phyloP scores from a whole-genome alignment of 1,284 basidiomycete species.

The Trametes versicolor region DNA sequence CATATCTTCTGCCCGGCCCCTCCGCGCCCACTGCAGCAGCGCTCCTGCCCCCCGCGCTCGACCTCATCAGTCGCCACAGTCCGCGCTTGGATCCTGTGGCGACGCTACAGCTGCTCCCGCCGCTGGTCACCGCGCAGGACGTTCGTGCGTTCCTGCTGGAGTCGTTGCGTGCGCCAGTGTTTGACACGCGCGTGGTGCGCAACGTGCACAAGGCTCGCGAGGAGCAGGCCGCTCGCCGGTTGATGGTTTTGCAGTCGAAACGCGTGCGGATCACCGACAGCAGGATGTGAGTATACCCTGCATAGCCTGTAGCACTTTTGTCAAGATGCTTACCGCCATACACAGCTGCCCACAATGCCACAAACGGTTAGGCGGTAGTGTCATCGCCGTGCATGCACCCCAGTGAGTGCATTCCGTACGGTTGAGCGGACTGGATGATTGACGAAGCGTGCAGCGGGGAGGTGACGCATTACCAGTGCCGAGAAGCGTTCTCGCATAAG shows the following conservation, averaged over 20 bases:
- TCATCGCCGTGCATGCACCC: slow-evolving; percentile 94
- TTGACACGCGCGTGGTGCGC: slow-evolving; percentile 75
- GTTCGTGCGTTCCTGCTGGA: slow-evolving; percentile 84
- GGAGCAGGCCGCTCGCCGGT: slow-evolving; percentile 74
- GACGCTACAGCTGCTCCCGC: slow-evolving; percentile 88
- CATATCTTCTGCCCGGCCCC: slow-evolving; percentile 82
- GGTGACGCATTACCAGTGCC: slow-evolving; percentile 94
- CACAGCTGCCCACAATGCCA: slow-evolving; percentile 91
- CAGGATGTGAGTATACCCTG: slow-evolving; percentile 72
- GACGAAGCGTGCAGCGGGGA: slow-evolving; percentile 69
- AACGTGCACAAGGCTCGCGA: slow-evolving; percentile 75
- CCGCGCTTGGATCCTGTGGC: slow-evolving; percentile 83
- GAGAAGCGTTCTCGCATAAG: slow-evolving; percentile 79
- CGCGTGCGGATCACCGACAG: slow-evolving; percentile 93
- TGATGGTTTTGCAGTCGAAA: slow-evolving; percentile 82
- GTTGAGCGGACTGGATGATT: background rate
- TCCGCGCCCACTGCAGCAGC: slow-evolving; percentile 42
- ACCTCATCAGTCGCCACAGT: slow-evolving; percentile 86
- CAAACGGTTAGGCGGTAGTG: slow-evolving; percentile 93
- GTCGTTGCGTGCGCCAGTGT: slow-evolving; percentile 73
- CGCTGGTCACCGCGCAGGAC: slow-evolving; percentile 84
- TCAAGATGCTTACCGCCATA: slow-evolving; percentile 10
- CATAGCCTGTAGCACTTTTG: background rate
- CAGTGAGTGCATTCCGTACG: slow-evolving; percentile 53
- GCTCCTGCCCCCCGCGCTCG: slow-evolving; percentile 82